Conservation (phyloP, 2,329 filamentous ascomycete genomes). For the Ophiosphaerella herpotricha region DNA sequence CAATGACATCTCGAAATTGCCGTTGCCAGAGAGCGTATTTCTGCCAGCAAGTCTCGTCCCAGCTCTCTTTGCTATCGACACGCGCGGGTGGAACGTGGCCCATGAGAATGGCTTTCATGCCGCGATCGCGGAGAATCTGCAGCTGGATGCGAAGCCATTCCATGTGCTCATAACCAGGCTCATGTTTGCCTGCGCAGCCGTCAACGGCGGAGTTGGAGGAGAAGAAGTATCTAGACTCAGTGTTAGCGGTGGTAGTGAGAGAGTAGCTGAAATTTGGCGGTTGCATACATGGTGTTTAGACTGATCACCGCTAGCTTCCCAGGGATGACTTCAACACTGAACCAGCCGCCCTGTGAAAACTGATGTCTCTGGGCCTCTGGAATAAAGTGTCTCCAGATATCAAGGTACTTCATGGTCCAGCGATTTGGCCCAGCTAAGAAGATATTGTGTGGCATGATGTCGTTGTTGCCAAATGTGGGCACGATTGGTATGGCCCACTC, state of each 20-base stretch:
- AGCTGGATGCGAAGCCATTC: constrained; percentile 94
- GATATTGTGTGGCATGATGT: constrained; percentile 96
- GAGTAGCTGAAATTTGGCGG: not conserved
- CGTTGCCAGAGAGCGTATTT: constrained; percentile 91
- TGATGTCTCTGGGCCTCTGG: constrained; percentile 90
- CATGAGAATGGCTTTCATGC: constrained; percentile 92
- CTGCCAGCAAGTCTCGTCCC: constrained; percentile 98
- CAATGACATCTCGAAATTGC: constrained; percentile 88
- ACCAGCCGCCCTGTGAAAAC: constrained; percentile 94
- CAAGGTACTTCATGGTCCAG: constrained; percentile 77
- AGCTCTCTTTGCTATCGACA: constrained; percentile 80
- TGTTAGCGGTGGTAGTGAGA: not conserved
- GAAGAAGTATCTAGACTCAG: constrained; percentile 73
- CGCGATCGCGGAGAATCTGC: constrained; percentile 76
- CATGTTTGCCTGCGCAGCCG: constrained; percentile 75
- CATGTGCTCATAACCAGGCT: constrained; percentile 92
- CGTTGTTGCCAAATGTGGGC: constrained; percentile 94
- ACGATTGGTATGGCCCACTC: constrained; percentile 78
- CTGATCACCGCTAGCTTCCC: constrained; percentile 86
- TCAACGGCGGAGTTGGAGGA: constrained; percentile 91
- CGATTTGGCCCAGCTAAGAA: constrained; percentile 82
- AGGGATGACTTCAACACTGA: constrained; percentile 88
- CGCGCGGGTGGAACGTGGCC: constrained; percentile 93
- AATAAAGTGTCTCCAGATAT: constrained; percentile 85
- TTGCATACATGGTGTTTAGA: constrained; percentile 76